A percentile compares a stretch with the other conserved stretches of the same genome.
Conservation (phyloP, 495 filamentous ascomycete species). For the Neurospora sp. region DNA sequence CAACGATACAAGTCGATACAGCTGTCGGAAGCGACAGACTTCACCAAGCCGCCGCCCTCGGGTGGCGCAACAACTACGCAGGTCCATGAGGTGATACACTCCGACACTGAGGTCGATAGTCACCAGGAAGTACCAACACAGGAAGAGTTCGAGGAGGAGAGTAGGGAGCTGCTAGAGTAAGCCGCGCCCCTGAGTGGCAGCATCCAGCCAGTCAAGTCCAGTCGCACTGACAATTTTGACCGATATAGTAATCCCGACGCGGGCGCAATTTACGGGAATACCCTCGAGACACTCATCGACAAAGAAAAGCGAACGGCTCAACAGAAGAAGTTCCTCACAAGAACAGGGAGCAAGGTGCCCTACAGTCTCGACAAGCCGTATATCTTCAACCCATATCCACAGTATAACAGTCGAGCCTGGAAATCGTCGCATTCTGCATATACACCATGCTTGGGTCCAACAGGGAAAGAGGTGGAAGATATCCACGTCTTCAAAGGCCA, state of each 20-base stretch:
- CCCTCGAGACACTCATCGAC: constrained; percentile 29
- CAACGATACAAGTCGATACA: background rate
- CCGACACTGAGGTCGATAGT: background rate
- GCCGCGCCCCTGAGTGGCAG: background rate
- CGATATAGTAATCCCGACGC: constrained; percentile 19
- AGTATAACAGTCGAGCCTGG: constrained; percentile 32
- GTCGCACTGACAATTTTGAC: constrained; percentile 1
- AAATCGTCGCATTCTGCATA: constrained; percentile 16
- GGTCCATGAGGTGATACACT: background rate
- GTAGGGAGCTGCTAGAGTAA: constrained; percentile 28
- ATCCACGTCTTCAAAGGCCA: constrained; percentile 47
- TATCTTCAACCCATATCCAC: constrained; percentile 40
- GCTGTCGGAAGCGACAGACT: background rate
- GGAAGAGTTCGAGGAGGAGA: constrained; percentile 31
- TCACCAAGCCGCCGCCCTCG: background rate
- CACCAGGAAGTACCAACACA: constrained; percentile 8
- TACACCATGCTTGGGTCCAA: constrained; percentile 28
- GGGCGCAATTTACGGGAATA: constrained; percentile 37
- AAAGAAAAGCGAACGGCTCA: constrained; percentile 15
- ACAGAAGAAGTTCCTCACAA: constrained; percentile 18
- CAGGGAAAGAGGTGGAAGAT: constrained; percentile 21
- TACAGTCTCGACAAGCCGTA: constrained; percentile 25
- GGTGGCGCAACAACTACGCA: background rate
- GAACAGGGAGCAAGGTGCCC: constrained; percentile 8
- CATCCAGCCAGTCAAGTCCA: background rate